phyloP scores from a whole-genome alignment of 352 stramenopile species.

The Thalassiosira allenii region DNA sequence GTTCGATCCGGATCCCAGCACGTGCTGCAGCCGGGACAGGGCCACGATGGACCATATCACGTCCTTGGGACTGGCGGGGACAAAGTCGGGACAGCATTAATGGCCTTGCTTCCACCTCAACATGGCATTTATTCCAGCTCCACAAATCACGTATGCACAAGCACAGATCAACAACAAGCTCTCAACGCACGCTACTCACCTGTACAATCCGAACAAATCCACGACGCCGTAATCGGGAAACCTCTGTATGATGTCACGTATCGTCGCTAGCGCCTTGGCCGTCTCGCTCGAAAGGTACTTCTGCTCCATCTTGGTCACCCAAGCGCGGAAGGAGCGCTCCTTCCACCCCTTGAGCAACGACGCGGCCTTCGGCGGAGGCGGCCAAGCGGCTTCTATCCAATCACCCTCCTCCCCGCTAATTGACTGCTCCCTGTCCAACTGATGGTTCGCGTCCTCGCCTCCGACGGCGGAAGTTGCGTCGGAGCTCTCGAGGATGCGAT shows the following conservation, averaged over 20 bases:
- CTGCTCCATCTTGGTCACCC: conserved; percentile 51
- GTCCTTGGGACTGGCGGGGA: conserved; percentile 44
- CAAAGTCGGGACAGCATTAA: no score
- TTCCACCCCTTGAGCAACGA: conserved; percentile 10
- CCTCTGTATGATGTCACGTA: conserved; percentile 56
- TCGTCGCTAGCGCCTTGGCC: conserved; percentile 58
- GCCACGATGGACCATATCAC: conserved; percentile 62
- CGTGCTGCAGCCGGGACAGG: conserved; percentile 58
- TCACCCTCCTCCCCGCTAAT: conserved; percentile 3
- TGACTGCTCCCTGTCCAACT: background rate
- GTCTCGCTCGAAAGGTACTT: conserved; percentile 62
- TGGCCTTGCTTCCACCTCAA: no score
- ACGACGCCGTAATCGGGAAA: conserved; percentile 71
- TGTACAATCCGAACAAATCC: conserved; percentile 69
- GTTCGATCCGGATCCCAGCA: background rate
- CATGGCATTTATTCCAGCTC: no score
- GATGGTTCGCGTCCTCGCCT: conserved; percentile 1
- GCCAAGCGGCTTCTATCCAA: conserved; percentile 21
- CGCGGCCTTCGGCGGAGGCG: conserved; percentile 4
- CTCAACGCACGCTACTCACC: no score
- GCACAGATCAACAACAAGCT: no score
- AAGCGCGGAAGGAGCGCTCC: conserved; percentile 18
- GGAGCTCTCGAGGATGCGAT: conserved; percentile 15
- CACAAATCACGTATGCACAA: no score
- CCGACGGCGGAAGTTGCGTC: background rate